Conservation (phyloP, 1,284 basidiomycete genomes). For the Golubevia sp. region DNA sequence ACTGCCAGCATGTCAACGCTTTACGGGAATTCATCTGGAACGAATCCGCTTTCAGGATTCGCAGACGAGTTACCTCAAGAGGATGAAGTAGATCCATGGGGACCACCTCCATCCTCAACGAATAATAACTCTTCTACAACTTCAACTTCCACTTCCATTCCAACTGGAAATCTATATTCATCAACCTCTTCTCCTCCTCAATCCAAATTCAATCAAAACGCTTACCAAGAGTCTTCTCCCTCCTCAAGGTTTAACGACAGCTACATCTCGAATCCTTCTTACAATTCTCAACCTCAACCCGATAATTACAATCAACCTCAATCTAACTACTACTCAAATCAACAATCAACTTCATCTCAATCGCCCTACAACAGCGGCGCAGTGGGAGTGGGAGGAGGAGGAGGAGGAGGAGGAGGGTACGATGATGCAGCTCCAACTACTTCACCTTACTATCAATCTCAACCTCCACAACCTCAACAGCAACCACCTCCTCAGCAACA, state of each 20-base stretch:
- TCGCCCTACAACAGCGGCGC: too few relatives aligned
- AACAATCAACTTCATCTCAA: too few relatives aligned
- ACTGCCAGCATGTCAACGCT: too few relatives aligned
- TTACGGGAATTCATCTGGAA: too few relatives aligned
- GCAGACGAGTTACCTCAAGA: too few relatives aligned
- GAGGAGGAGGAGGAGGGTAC: too few relatives aligned
- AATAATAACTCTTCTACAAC: conserved; percentile 8
- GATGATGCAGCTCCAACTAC: too few relatives aligned
- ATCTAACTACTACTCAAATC: too few relatives aligned
- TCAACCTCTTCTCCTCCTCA: conserved; percentile 1
- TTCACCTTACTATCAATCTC: too few relatives aligned
- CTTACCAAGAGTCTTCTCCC: conserved; percentile 16
- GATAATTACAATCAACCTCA: too few relatives aligned
- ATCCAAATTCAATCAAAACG: conserved; percentile 8
- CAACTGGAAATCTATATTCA: background rate
- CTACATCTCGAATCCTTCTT: conserved; percentile 6
- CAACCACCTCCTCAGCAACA: background rate
- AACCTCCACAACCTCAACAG: background rate
- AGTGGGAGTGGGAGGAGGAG: too few relatives aligned
- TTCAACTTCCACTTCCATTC: background rate
- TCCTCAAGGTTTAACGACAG: conserved; percentile 18
- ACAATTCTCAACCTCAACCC: conserved; percentile 11
- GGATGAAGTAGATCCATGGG: conserved; percentile 32
- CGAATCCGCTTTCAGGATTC: too few relatives aligned
- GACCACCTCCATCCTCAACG: conserved; percentile 17